Conservation (phyloP, 1,139 yeast species). For the Pichia sp. region DNA sequence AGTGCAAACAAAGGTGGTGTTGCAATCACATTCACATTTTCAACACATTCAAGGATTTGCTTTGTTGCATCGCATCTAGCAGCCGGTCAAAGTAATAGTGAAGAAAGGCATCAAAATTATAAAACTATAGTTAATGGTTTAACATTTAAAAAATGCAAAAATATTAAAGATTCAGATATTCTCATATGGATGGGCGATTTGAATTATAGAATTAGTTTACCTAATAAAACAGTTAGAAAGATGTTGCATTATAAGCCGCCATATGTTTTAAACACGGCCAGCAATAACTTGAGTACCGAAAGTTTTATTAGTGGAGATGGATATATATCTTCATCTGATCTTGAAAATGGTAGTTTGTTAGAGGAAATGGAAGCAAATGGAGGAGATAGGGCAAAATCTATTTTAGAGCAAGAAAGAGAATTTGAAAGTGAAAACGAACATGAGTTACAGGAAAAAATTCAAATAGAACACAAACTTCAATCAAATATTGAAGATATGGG, state of each 20-base stretch:
- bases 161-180: constrained; percentile 75
- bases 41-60: constrained; percentile 68
- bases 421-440: constrained; percentile 5
- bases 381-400: not conserved
- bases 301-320: constrained; percentile 9
- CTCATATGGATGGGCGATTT: constrained; percentile 95
- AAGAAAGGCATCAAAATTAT: constrained; percentile 85
- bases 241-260: constrained; percentile 38
- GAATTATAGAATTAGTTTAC: constrained; percentile 73
- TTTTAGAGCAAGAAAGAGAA: constrained; percentile 4
- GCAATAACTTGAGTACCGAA: constrained; percentile 6
- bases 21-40: constrained; percentile 72
- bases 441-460: constrained; percentile 5
- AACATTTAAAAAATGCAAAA: constrained; percentile 64
- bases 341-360: constrained; percentile 5
- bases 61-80: constrained; percentile 91
- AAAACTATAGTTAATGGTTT: constrained; percentile 74
- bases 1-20: constrained; percentile 96
- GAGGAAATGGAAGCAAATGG: constrained; percentile 5
- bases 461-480: not conserved
- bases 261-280: not conserved
- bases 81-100: constrained; percentile 80
- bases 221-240: constrained; percentile 69
- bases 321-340: constrained; percentile 2
- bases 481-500: not conserved